Evolutionary conservation across 345 rosid species (phyloP), one percentile per base, ranked within the genome.

Genomic region (Boechera retrofracta): DNA sequence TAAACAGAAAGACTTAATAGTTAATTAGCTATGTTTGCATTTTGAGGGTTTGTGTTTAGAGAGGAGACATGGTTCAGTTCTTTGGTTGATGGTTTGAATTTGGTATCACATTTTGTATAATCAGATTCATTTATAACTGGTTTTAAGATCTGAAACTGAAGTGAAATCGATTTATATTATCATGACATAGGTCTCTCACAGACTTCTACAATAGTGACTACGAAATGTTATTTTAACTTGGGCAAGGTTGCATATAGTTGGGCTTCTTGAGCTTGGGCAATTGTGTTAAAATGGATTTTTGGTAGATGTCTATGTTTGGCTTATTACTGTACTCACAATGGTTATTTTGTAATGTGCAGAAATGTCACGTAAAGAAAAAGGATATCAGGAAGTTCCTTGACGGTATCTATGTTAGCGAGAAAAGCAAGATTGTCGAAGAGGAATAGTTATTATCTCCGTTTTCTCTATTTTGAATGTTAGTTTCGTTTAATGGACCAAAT

Each of bases 381-480:
- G 93, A 88, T 72, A 88, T 88, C 81, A 73, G 90, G 73, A 86
- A 86, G 82, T 88, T 88, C 38, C 86, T 88, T 33, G 92, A 88
- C 1, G 89, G 92, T 45, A 88, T 86, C 79, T 88, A 88, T 65
- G 89, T 88, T 0, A 86, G 90, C 10, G 90, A 88, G 84, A 88
- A 67, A 80, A 82, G 86, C 51, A 77, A 80, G 56, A 85, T 85
- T 11, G 53, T 72, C 0, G 80, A 67, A 45, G 87, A 84, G 54
- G 85, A 73, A 52, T 21, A 32, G 51, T 0, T 0, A 21, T 21
- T 35, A 12, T 2, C 41, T 67, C 5, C 2, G 2, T 6, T 42
- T 18, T 58, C n/a, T 55, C 44, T 36, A 55, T 70, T 48, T 54
- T 36, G 12, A 36, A 45, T 54, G 28, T 62, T 77, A 70, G 71